Percentiles rank a stretch among this genome's conserved stretches.
phyloP scores from a whole-genome alignment of 2,329 filamentous ascomycete genomes.

The Thielaviopsis ethacetica region DNA sequence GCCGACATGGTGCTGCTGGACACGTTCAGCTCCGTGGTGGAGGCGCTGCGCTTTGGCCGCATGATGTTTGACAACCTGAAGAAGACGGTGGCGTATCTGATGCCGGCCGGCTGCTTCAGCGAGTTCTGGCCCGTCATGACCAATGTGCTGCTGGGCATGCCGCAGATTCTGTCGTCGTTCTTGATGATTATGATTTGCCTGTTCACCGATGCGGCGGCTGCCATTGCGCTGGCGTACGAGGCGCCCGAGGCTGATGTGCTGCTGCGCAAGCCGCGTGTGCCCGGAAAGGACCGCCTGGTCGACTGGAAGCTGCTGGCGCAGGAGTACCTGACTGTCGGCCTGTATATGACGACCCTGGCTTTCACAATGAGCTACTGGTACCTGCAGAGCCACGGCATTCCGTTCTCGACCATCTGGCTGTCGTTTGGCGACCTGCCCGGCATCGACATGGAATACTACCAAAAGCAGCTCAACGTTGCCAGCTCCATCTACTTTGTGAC shows the following conservation, averaged over 20 bases:
- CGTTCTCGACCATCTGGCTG: constrained; percentile 76
- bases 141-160: constrained; percentile 94
- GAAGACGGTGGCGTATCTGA: constrained; percentile 97
- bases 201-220: constrained; percentile 66
- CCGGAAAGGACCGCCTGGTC: constrained; percentile 55
- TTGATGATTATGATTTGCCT: constrained; percentile 98
- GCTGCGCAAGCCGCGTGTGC: constrained; percentile 48
- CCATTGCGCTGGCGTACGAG: constrained; percentile 61
- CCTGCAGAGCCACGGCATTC: constrained; percentile 77
- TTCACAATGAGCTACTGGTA: constrained; percentile 97
- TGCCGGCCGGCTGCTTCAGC: constrained; percentile 88
- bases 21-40: constrained; percentile 97
- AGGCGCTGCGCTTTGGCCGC: constrained; percentile 91
- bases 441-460: constrained; percentile 81
- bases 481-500: constrained; percentile 86
- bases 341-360: constrained; percentile 87
- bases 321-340: constrained; percentile 45
- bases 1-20: constrained; percentile 98
- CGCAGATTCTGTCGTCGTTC: constrained; percentile 89
- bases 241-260: constrained; percentile 62
- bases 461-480: constrained; percentile 72
- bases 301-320: constrained; percentile 58
- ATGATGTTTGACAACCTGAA: constrained; percentile 99
- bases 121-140: constrained; percentile 98
- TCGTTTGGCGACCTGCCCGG: constrained; percentile 92